These are phyloP conservation scores for Fraxinus ornus DNA, from an alignment of 305 asterid species.

Conservation along the genomic window DNA sequence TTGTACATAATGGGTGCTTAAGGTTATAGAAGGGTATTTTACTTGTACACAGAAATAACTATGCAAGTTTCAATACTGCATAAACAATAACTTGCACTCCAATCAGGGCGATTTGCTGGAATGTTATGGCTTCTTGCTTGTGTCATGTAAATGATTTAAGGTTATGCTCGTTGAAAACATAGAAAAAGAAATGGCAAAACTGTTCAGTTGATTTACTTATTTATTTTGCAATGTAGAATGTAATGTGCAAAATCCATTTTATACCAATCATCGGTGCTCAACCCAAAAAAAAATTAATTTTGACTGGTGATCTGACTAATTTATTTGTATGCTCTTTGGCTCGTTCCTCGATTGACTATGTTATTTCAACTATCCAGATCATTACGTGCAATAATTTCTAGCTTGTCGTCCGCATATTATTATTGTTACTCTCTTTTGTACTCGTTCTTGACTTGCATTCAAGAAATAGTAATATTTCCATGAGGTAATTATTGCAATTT, in stretches of 20 bases:
- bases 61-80: neutral
- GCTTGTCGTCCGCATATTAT: neutral
- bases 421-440: neutral
- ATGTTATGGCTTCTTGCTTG: neutral
- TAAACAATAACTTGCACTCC: neutral
- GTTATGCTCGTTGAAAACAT: neutral
- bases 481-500: neutral
- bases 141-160: neutral
- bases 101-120: neutral
- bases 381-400: neutral
- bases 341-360: neutral
- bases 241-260: neutral
- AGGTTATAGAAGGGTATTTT: neutral
- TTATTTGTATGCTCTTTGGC: neutral
- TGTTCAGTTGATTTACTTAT: neutral
- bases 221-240: neutral
- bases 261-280: neutral
- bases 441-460: neutral
- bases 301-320: neutral
- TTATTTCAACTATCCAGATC: neutral
- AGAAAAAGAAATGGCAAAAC: neutral
- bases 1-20: neutral
- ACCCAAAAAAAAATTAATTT: neutral
- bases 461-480: neutral
- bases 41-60: neutral